phyloP scores from a whole-genome alignment of 257 asterid species.

The Fraxinus cuspidata region DNA sequence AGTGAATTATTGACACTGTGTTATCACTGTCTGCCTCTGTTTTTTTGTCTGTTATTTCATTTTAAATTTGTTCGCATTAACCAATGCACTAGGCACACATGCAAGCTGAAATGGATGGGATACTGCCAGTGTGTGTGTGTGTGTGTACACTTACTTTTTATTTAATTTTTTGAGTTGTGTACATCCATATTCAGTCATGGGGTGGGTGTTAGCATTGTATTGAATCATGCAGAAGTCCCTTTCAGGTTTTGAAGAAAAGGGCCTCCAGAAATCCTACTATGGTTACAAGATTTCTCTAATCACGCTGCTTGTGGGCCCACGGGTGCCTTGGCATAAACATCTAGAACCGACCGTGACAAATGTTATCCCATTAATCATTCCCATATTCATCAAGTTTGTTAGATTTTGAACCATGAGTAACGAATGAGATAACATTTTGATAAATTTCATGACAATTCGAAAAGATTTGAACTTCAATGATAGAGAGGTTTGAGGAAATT shows the following conservation, averaged over 20 bases:
- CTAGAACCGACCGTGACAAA: background rate
- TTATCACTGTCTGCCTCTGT: background rate
- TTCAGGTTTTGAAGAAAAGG: conserved; percentile 35
- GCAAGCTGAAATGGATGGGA: conserved; percentile 53
- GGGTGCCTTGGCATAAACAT: background rate
- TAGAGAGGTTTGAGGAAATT: background rate
- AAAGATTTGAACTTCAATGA: background rate
- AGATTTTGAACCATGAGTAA: background rate
- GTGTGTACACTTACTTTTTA: background rate
- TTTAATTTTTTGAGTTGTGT: conserved; percentile 37
- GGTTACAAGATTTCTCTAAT: conserved; percentile 33
- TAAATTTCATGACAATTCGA: background rate
- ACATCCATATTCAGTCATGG: conserved; percentile 38
- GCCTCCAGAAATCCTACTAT: conserved; percentile 28
- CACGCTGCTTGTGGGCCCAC: conserved; percentile 19
- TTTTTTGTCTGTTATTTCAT: background rate
- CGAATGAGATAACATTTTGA: background rate
- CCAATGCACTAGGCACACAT: conserved; percentile 35
- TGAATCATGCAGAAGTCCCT: conserved; percentile 43
- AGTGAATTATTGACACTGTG: background rate
- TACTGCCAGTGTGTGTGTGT: conserved; percentile 26
- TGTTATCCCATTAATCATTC: too few relatives aligned
- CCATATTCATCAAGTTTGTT: background rate
- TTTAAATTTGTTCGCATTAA: conserved; percentile 33
- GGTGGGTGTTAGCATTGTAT: background rate